Base-by-base conservation (phyloP, 495 filamentous ascomycete genomes). In the Aspergillus baeticus region DNA sequence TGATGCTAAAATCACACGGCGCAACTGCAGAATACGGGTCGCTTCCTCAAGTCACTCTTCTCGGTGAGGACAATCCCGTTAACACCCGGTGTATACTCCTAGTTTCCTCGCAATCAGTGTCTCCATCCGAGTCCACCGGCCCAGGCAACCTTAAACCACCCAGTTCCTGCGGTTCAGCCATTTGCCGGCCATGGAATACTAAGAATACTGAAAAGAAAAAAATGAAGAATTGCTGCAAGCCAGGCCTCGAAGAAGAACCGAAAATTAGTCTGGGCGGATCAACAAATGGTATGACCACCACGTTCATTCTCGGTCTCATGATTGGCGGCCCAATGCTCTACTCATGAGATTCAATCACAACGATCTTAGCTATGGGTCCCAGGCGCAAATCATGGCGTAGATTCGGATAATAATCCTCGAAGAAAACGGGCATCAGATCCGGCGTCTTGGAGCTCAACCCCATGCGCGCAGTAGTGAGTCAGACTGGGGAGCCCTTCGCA, bases 121-220 rank as follows among this genome's bases (percentile, higher is more conserved):
- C 35, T 46, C 42, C 52, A 48, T 39, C 34, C 8, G n/a, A 35
- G 21, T 46, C 42, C 52, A 48, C 31, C 34, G 15, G 33, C 13
- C 22, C 53, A 55, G 34, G 43, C 43, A 55, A 55, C 53, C 53
- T 55, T 55, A 56, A 44, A 43, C 31, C 22, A 3, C 2, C 17
- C 18, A 36, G 13, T 6, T 31, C 20, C 39, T 34, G 31, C 15
- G 41, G 51, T 34, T 38, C 34, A 46, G 14, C 51, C 41, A 46
- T 33, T 46, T 11, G 21, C 33, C 20, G 42, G 10, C 34, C 51
- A 46, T 14, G 26, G 15, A 37, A 54, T 23, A 11, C 6, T 29
- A 31, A 46, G 33, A 41, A 50, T 20, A 22, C 17, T 26, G 15
- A 33, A 39, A 33, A 52, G 11, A 35, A 47, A 33, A n/a, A 45